Base-by-base conservation (phyloP, 768 basidiomycete genomes). In the Lepiota brunneoincarnata region DNA sequence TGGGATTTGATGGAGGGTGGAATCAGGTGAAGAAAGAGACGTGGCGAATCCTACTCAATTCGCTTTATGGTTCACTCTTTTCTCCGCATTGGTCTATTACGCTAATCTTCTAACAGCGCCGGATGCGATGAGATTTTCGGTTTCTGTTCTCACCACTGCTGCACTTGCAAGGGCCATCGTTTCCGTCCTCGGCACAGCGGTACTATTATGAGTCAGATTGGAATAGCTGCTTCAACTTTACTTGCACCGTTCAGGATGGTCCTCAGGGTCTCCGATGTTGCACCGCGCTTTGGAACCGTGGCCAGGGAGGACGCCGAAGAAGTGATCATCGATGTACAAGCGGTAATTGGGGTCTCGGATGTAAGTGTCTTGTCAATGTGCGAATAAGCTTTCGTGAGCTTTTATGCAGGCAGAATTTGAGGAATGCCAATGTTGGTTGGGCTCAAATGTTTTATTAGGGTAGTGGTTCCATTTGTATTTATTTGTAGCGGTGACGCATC, bases 131-230 rank as follows among this genome's bases (percentile, higher is more conserved):
- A 74, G 69, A 43, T 83, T 78, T 60, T 76, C 79, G 2, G 57
- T 83, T 11, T 80, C 80, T 12, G 61, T 81, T 12, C 73, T 87
- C 11, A 83, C 86, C 0, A 75, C 72, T 0, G 75, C 76, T 7
- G 79, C 81, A 2, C 60, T 88, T 1, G 61, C 80, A 6, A 75
- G 81, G 2, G 73, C 76, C 2, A 62, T 83, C 15, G 44, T 74
- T 5, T 60, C 68, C 6, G 66, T 72, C 7, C 64, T 84, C 9
- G n/a, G 64, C 68, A 9, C 43, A 60, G n/a, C 66, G 72, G 21
- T 73, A 75, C 52, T 69, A 70, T 45, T 63, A 59, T 11, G 65
- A 72, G 40, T 63, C 61, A 20, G 64, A 66, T 7, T 70, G 68
- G 71, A 57, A 56, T 44, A 47, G 54, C n/a, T 61, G 57, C 17